Percentiles rank a stretch among this genome's conserved stretches.
Evolutionary conservation across 257 asterid genomes (phyloP).

Genomic region (Solanum pimpinellifolium): DNA sequence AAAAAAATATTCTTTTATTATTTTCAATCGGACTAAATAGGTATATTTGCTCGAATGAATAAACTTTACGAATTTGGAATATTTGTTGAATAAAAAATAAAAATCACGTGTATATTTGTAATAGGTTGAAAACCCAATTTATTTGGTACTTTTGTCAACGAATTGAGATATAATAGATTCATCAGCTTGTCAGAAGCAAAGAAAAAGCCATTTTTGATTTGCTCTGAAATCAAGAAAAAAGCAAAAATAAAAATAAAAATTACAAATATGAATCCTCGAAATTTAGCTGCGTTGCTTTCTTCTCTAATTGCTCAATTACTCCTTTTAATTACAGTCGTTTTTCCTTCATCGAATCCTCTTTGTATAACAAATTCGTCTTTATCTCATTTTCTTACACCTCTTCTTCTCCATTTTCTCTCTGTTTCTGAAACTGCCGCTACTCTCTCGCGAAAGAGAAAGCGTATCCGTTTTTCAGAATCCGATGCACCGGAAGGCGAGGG

Average conservation of each 20-base stretch:
- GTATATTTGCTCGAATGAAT: neutral
- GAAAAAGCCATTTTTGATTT: neutral
- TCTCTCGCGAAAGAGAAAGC: slow-evolving; percentile 45
- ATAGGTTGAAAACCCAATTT: neutral
- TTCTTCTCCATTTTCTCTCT: slow-evolving; percentile 43
- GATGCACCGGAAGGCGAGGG: slow-evolving; percentile 4
- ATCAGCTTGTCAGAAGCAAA: neutral
- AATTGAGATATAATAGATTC: neutral
- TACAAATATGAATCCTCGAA: slow-evolving; percentile 17
- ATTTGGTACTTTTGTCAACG: neutral
- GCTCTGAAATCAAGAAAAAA: slow-evolving; percentile 13
- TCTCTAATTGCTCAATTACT: slow-evolving; percentile 46
- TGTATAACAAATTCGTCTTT: slow-evolving; percentile 1
- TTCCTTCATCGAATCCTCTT: slow-evolving; percentile 28
- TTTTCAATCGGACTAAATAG: neutral
- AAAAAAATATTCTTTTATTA: too few species aligned
- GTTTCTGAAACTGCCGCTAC: slow-evolving; percentile 39
- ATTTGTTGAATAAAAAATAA: neutral
- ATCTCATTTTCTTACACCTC: slow-evolving; percentile 9
- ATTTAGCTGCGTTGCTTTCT: slow-evolving; percentile 49
- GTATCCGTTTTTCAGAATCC: slow-evolving; percentile 7
- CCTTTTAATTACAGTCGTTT: slow-evolving; percentile 23
- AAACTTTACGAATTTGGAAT: neutral
- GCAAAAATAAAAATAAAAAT: neutral
- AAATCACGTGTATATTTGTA: neutral